Percentiles rank a stretch among this genome's conserved stretches.
These are phyloP conservation scores for Lentinula raphanica DNA, from an alignment of 768 basidiomycete genomes.

Conservation along the genomic window DNA sequence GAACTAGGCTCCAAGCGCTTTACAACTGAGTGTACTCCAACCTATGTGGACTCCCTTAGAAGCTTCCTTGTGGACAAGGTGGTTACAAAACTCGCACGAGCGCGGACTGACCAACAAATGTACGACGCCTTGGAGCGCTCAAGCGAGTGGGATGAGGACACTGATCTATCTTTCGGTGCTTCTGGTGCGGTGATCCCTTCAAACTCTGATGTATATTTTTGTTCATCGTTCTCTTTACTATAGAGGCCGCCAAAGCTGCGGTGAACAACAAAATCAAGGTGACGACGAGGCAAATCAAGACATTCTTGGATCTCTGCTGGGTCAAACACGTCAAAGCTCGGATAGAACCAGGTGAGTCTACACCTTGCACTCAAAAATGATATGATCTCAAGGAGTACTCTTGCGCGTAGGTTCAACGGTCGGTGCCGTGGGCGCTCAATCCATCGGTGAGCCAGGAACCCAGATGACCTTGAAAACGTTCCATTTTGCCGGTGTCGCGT, in stretches of 20 bases:
- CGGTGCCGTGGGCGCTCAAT: slow-evolving; percentile 97
- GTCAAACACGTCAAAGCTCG: slow-evolving; percentile 91
- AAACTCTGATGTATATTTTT: neutral
- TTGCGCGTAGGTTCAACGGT: slow-evolving; percentile 81
- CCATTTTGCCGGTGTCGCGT: slow-evolving; percentile 99
- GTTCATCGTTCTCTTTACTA: neutral
- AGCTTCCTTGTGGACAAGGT: slow-evolving; percentile 68
- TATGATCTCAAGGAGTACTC: neutral
- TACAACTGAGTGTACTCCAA: slow-evolving; percentile 61
- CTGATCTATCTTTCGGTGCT: slow-evolving; percentile 72
- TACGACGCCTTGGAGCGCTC: slow-evolving; percentile 73
- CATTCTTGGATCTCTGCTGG: slow-evolving; percentile 86
- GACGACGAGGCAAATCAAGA: slow-evolving; percentile 70
- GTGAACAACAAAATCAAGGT: slow-evolving; percentile 92
- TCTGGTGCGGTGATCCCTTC: slow-evolving; percentile 38
- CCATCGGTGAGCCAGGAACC: slow-evolving; percentile 98
- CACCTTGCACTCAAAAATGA: neutral
- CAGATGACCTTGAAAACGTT: slow-evolving; percentile 99
- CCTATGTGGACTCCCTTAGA: slow-evolving; percentile 65
- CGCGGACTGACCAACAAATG: slow-evolving; percentile 73
- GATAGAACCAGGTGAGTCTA: slow-evolving; percentile 78
- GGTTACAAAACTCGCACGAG: slow-evolving; percentile 56
- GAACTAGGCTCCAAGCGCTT: slow-evolving; percentile 58
- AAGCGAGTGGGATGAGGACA: slow-evolving; percentile 72
- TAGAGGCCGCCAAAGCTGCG: slow-evolving; percentile 63